phyloP scores from a whole-genome alignment of 495 filamentous ascomycete species.

The Aspergillus diversus region DNA sequence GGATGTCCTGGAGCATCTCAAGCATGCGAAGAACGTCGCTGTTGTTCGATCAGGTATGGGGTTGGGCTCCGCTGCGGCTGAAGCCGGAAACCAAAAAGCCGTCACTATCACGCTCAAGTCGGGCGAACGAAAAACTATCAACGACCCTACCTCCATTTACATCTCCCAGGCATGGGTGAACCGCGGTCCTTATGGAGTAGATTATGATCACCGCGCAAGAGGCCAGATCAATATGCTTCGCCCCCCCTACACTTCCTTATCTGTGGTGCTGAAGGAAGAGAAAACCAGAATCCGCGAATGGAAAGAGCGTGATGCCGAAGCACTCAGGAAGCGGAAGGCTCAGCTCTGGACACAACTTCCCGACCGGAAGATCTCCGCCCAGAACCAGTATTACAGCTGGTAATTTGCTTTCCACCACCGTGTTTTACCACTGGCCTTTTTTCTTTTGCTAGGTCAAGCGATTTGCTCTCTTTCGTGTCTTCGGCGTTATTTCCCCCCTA shows the following conservation, averaged over 20 bases:
- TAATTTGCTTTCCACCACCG: constrained; percentile 42
- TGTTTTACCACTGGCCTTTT: constrained; percentile 31
- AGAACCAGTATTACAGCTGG: constrained; percentile 90
- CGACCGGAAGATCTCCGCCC: constrained; percentile 61
- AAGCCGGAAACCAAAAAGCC: constrained; percentile 40
- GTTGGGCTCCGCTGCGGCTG: constrained; percentile 51
- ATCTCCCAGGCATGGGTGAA: constrained; percentile 91
- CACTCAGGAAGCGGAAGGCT: constrained; percentile 64
- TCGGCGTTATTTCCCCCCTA: constrained; percentile 16
- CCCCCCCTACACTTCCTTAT: constrained; percentile 74
- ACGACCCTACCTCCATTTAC: constrained; percentile 77
- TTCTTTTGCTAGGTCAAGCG: constrained; percentile 16
- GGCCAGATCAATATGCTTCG: constrained; percentile 64
- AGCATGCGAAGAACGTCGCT: constrained; percentile 76
- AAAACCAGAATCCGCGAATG: constrained; percentile 79
- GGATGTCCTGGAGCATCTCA: constrained; percentile 76
- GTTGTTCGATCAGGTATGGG: constrained; percentile 84
- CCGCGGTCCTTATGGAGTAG: constrained; percentile 62
- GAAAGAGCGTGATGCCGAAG: constrained; percentile 74
- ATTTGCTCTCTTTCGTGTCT: constrained; percentile 1
- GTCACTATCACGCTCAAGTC: constrained; percentile 42
- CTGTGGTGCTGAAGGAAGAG: constrained; percentile 88
- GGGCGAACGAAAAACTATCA: constrained; percentile 60
- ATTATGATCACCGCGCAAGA: constrained; percentile 67
- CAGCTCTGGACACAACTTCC: constrained; percentile 86